These are phyloP conservation scores for Lachancea lanzarotensis DNA, from an alignment of 805 yeast genomes.

Conservation along the genomic window DNA sequence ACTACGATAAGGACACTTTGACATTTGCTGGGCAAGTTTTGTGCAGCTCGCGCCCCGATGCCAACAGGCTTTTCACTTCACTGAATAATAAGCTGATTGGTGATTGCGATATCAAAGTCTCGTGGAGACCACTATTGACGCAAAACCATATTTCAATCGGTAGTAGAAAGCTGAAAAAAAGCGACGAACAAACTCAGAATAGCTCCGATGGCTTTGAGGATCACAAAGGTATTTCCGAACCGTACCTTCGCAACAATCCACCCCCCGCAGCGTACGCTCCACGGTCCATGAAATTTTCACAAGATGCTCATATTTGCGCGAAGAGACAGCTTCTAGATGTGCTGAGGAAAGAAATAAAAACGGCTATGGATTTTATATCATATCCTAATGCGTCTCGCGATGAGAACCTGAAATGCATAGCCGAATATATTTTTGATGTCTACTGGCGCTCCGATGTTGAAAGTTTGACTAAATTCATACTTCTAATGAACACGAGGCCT, in stretches of 20 bases:
- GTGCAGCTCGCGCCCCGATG: conserved; percentile 19
- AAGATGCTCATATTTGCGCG: neutral
- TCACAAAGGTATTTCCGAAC: no score
- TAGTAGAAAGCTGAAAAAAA: neutral
- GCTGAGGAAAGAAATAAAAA: conserved; percentile 28
- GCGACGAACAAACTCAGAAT: neutral
- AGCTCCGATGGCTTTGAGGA: neutral
- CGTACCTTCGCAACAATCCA: neutral
- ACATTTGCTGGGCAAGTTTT: conserved; percentile 24
- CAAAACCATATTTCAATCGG: neutral
- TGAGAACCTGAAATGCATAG: conserved; percentile 27
- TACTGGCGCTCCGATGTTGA: conserved; percentile 32
- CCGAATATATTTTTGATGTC: conserved; percentile 34
- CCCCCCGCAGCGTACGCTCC: neutral
- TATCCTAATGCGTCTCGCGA: conserved; percentile 32
- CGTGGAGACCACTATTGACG: conserved; percentile 15
- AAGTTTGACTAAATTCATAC: conserved; percentile 19
- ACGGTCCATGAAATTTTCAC: no score
- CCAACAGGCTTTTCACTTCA: conserved; percentile 16
- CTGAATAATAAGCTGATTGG: conserved; percentile 26
- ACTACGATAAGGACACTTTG: conserved; percentile 15
- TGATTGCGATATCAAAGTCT: conserved; percentile 21
- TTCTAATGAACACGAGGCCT: conserved; percentile 16
- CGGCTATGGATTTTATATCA: conserved; percentile 30
- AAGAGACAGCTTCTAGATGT: conserved; percentile 13